Evolutionary conservation across 768 basidiomycete species (phyloP), one percentile per base, ranked within the genome.

Genomic region (Tubosaeta sp.): DNA sequence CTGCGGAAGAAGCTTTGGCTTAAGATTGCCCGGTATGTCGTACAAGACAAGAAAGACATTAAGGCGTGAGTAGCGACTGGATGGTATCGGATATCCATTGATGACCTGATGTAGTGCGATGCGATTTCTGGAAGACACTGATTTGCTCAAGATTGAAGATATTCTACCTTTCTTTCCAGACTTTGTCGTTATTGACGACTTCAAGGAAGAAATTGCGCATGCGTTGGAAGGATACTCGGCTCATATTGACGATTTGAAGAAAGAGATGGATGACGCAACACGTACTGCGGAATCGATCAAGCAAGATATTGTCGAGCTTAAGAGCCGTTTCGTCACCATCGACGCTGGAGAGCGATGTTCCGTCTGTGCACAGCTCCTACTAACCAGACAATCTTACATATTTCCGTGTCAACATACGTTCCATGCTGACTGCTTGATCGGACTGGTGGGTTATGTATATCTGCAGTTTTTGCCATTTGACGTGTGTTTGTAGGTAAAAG

Each of bases 151-250:
- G 72, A 95, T 99, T 58, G 97, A 99, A 66, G 97, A 99, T 65
- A 97, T 99, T 55, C 74, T 99, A 16, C 97, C 97, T 6, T 99
- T 98, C 84, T 98, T 99, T 84, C 95, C 97, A 2, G 95, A 98
- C 72, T 99, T 99, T 65, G 93, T 95, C 12, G 91, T 97, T 53
- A 97, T 99, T 59, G 97, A 98, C 66, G 97, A 98, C 66, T 98
- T 99, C 80, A 99, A 99, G 69, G 91, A 95, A 61, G 95, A 98
- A 71, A 98, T 98, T 58, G 95, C 95, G 46, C 86, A 86, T 54
- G 97, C 97, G 0, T 73, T 99, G 58, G 95, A 99, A 66, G 89
- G 89, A 2, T 98, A 97, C 66, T 91, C 91, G 38, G 80, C 85
- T 16, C 90, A 93, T 60, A 98, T 98, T 43, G 93, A 95, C 48